These are phyloP conservation scores for Brettanomyces bruxellensis DNA, from an alignment of 805 yeast genomes.

Conservation along the genomic window DNA sequence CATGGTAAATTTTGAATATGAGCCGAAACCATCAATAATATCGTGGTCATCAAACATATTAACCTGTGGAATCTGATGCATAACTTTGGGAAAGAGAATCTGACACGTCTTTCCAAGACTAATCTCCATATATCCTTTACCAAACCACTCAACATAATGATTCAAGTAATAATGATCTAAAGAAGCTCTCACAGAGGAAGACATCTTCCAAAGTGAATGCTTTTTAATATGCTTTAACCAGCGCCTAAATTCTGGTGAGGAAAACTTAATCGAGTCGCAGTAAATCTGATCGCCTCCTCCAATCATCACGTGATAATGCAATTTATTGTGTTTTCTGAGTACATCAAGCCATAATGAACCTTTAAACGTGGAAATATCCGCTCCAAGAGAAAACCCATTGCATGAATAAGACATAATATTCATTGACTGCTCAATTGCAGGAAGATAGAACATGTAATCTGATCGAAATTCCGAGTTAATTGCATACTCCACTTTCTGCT, in stretches of 20 bases:
- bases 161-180: slow-evolving; percentile 59
- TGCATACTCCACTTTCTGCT: slow-evolving; percentile 55
- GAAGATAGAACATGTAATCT: slow-evolving; percentile 60
- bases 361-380: slow-evolving; percentile 56
- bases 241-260: slow-evolving; percentile 41
- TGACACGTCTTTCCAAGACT: slow-evolving; percentile 57
- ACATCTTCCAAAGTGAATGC: slow-evolving; percentile 29
- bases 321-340: slow-evolving; percentile 45
- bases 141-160: slow-evolving; percentile 83
- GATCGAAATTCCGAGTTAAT: slow-evolving; percentile 35
- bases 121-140: slow-evolving; percentile 81
- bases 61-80: slow-evolving; percentile 76
- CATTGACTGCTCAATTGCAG: slow-evolving; percentile 58
- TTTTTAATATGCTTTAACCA: slow-evolving; percentile 57
- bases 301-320: slow-evolving; percentile 80
- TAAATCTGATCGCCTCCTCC: slow-evolving; percentile 98
- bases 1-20: slow-evolving; percentile 76
- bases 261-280: slow-evolving; percentile 67
- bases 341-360: slow-evolving; percentile 87
- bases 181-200: slow-evolving; percentile 41
- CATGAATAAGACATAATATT: slow-evolving; percentile 80
- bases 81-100: slow-evolving; percentile 58
- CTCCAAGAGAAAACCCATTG: slow-evolving; percentile 77
- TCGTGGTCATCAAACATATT: slow-evolving; percentile 94
- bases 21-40: slow-evolving; percentile 93